phyloP scores from a whole-genome alignment of 345 rosid species.

The Melaleuca alternifolia region DNA sequence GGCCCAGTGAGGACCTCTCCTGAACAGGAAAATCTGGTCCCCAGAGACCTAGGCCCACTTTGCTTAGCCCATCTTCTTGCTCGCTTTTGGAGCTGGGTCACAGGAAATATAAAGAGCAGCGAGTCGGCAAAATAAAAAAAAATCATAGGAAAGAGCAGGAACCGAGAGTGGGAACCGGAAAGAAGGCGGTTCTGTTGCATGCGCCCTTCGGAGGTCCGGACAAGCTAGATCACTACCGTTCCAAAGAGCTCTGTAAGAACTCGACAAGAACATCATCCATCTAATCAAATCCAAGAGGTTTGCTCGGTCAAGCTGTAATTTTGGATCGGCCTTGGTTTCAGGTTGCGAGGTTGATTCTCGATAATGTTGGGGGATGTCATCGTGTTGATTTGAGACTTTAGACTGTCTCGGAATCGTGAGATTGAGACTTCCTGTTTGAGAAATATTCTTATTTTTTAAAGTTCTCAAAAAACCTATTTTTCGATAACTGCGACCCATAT shows the following conservation, averaged over 20 bases:
- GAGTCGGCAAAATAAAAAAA: background rate
- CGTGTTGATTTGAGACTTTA: background rate
- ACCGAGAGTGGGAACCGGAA: background rate
- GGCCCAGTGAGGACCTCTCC: background rate
- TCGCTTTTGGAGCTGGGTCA: background rate
- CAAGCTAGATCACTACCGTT: background rate
- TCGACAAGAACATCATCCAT: background rate
- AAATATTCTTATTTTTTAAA: no score
- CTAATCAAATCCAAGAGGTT: background rate
- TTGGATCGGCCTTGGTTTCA: no score
- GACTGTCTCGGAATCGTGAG: background rate
- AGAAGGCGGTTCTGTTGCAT: background rate
- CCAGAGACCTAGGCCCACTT: background rate
- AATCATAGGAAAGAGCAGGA: background rate
- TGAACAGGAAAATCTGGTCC: background rate
- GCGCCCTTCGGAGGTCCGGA: background rate
- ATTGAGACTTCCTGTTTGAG: background rate
- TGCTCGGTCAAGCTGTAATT: background rate
- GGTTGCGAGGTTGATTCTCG: background rate
- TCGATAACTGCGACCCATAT: no score
- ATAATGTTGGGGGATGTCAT: background rate
- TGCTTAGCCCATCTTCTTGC: background rate
- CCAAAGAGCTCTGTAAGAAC: background rate
- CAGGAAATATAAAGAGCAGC: background rate
- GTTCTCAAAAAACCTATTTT: background rate